Evolutionary conservation across 805 yeast genomes (phyloP).

Genomic region (Tetrapisispora phaffii): DNA sequence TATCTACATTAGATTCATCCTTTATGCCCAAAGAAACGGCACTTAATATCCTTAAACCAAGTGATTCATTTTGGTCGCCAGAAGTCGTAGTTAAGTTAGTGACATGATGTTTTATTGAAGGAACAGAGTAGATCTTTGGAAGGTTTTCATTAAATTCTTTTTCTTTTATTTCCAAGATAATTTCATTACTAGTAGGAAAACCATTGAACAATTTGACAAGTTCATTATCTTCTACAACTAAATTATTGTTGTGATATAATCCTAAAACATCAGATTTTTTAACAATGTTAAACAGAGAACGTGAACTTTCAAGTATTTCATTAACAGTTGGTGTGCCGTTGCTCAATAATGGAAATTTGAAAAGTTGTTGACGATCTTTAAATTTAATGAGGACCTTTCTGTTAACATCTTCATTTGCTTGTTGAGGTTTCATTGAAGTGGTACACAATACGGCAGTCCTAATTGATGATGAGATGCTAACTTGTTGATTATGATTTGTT

Average conservation of each 20-base stretch:
- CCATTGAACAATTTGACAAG: slow-evolving; percentile 37
- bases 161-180: slow-evolving; percentile 34
- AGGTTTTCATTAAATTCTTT: neutral
- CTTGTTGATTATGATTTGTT: slow-evolving; percentile 4
- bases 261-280: slow-evolving; percentile 10
- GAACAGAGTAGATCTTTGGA: slow-evolving; percentile 7
- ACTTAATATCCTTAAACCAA: slow-evolving; percentile 24
- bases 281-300: slow-evolving; percentile 53
- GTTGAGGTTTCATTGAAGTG: slow-evolving; percentile 29
- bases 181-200: slow-evolving; percentile 23
- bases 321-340: slow-evolving; percentile 71
- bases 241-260: slow-evolving; percentile 17
- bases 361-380: slow-evolving; percentile 46
- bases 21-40: slow-evolving; percentile 22
- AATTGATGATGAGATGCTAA: neutral
- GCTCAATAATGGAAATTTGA: slow-evolving; percentile 52
- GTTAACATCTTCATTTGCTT: slow-evolving; percentile 29
- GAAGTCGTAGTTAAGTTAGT: neutral
- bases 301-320: slow-evolving; percentile 74
- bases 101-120: slow-evolving; percentile 6
- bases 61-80: neutral
- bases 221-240: slow-evolving; percentile 37
- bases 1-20: neutral
- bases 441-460: slow-evolving; percentile 14
- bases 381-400: slow-evolving; percentile 41